These are phyloP conservation scores for Euryodendron excelsum DNA, from an alignment of 148 eudicot species.

Conservation along the genomic window DNA sequence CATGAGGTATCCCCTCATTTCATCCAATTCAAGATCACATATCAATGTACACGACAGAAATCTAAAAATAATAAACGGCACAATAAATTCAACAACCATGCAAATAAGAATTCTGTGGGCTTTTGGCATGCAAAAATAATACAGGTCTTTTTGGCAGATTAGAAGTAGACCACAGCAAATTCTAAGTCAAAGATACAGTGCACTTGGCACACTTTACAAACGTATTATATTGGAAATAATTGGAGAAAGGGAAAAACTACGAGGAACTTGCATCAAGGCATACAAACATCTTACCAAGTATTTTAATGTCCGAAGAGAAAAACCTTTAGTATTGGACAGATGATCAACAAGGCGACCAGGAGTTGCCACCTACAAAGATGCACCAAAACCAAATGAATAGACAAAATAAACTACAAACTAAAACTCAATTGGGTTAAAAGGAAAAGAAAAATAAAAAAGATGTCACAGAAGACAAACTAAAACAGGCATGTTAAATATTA, in stretches of 20 bases:
- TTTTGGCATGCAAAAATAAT: neutral
- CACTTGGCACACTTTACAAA: neutral
- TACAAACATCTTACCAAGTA: conserved; percentile 67
- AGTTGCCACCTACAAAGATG: conserved; percentile 67
- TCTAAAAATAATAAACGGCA: neutral
- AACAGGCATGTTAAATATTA: neutral
- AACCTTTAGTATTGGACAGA: conserved; percentile 87
- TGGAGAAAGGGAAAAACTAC: neutral
- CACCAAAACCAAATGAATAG: conserved; percentile 7
- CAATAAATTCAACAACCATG: neutral
- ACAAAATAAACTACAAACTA: neutral
- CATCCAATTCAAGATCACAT: neutral
- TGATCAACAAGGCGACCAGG: conserved; percentile 98
- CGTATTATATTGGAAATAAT: neutral
- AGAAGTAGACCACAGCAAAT: neutral
- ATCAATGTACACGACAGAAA: neutral
- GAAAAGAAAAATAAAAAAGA: neutral
- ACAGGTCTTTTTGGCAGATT: neutral
- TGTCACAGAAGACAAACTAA: neutral
- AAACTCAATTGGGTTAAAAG: neutral
- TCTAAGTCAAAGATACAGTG: neutral
- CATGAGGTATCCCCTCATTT: neutral
- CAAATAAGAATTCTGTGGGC: neutral
- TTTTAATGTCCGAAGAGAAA: conserved; percentile 75
- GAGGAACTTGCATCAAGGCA: neutral